A percentile compares a stretch with the other conserved stretches of the same genome.
Evolutionary conservation across 2,329 filamentous ascomycete species (phyloP).

Genomic region (Cucurbitaria berberidis): DNA sequence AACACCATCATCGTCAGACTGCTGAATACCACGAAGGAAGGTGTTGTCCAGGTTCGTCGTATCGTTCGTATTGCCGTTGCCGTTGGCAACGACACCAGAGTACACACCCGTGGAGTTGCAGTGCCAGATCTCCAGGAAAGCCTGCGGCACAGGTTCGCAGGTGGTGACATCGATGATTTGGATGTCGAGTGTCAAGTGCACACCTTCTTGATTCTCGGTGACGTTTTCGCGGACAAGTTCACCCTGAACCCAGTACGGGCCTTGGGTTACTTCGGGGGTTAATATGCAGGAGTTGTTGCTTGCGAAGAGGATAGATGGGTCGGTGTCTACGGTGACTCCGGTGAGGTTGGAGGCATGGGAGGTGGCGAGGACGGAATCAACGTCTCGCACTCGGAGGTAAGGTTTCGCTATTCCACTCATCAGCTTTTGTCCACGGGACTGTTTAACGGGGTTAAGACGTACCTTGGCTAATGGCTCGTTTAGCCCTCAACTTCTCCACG

Average conservation of each 20-base stretch:
- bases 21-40: slow-evolving; percentile 58
- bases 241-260: slow-evolving; percentile 54
- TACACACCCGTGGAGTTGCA: slow-evolving; percentile 47
- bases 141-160: slow-evolving; percentile 58
- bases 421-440: slow-evolving; percentile 4
- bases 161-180: slow-evolving; percentile 63
- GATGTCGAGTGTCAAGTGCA: slow-evolving; percentile 59
- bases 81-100: slow-evolving; percentile 46
- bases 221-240: slow-evolving; percentile 59
- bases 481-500: slow-evolving; percentile 50
- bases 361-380: slow-evolving; percentile 35
- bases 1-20: slow-evolving; percentile 56
- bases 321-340: slow-evolving; percentile 35
- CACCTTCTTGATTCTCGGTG: slow-evolving; percentile 55
- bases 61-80: slow-evolving; percentile 52
- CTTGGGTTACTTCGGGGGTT: slow-evolving; percentile 42
- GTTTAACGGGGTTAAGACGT: background rate
- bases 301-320: slow-evolving; percentile 36
- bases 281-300: slow-evolving; percentile 45
- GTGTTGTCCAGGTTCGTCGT: slow-evolving; percentile 41
- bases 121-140: slow-evolving; percentile 62
- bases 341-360: slow-evolving; percentile 40
- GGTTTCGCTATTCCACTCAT: slow-evolving; percentile 26
- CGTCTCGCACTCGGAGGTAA: slow-evolving; percentile 36
- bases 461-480: slow-evolving; percentile 40